Evolutionary conservation across 2,329 filamentous ascomycete species (phyloP).

Genomic region (Fusarium sp.): DNA sequence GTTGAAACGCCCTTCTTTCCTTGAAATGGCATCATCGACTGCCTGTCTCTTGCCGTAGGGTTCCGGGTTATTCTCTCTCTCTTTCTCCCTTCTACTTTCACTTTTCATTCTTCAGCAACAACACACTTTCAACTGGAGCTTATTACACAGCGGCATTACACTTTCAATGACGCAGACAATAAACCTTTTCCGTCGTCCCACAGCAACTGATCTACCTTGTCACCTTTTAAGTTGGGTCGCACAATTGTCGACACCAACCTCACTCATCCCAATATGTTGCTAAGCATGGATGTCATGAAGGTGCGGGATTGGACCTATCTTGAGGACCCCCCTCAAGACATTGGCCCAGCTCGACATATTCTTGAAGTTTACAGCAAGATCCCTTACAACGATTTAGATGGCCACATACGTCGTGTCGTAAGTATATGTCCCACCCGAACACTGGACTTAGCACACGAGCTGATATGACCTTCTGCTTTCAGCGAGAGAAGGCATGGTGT

Average conservation of each 20-base stretch:
- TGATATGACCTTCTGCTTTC: conserved; percentile 10
- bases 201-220: background rate
- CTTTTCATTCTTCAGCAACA: conserved; percentile 1
- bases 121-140: background rate
- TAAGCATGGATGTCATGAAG: conserved; percentile 48
- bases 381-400: conserved; percentile 47
- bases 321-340: conserved; percentile 49
- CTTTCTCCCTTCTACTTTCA: conserved; percentile 4
- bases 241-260: background rate
- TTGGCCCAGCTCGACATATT: conserved; percentile 48
- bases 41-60: conserved; percentile 15
- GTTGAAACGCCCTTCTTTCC: conserved; percentile 4
- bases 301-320: conserved; percentile 52
- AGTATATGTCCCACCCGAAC: conserved; percentile 17
- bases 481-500: conserved; percentile 59
- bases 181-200: background rate
- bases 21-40: conserved; percentile 18
- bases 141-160: conserved; percentile 8
- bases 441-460: background rate
- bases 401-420: conserved; percentile 50
- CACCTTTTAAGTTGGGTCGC: background rate
- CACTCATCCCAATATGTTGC: conserved; percentile 31
- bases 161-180: conserved; percentile 31
- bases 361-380: conserved; percentile 53
- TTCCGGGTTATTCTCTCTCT: conserved; percentile 1